Conservation (phyloP, 306 rosid species). For the Vigna radiata region DNA sequence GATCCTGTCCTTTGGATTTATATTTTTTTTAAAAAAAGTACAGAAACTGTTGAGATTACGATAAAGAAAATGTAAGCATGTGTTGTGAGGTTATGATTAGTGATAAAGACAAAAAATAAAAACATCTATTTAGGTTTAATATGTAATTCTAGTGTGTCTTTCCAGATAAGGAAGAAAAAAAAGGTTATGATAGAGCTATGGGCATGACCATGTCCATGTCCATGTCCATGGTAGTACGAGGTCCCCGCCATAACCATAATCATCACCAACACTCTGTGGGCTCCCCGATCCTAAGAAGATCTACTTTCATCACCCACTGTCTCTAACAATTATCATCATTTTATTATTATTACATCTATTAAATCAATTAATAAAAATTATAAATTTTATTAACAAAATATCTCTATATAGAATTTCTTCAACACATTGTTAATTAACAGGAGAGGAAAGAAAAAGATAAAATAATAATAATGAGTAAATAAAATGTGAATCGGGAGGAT, state of each 20-base stretch:
- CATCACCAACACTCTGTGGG: conserved; percentile 47
- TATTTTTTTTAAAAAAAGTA: neutral
- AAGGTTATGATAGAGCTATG: no score
- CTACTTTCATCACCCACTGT: neutral
- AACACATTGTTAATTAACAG: no score
- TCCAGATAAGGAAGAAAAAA: conserved; percentile 26
- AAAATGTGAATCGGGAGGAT: conserved; percentile 32
- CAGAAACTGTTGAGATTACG: conserved; percentile 17
- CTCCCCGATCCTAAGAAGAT: conserved; percentile 45
- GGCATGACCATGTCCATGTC: no score
- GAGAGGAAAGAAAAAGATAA: no score
- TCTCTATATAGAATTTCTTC: no score
- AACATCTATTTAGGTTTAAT: conserved; percentile 48
- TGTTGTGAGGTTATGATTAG: conserved; percentile 44
- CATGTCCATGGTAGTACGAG: conserved; percentile 43
- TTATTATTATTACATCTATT: no score
- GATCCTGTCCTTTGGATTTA: conserved; percentile 22
- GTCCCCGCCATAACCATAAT: conserved; percentile 43
- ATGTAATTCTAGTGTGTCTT: neutral
- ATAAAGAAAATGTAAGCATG: neutral
- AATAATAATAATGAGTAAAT: neutral
- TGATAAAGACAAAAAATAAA: conserved; percentile 51
- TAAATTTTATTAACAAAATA: no score
- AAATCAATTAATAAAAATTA: no score
- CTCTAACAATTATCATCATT: no score